Evolutionary conservation across 371 early-diverging fungal species (phyloP).

Genomic region (Lichtheimia corymbifera): DNA sequence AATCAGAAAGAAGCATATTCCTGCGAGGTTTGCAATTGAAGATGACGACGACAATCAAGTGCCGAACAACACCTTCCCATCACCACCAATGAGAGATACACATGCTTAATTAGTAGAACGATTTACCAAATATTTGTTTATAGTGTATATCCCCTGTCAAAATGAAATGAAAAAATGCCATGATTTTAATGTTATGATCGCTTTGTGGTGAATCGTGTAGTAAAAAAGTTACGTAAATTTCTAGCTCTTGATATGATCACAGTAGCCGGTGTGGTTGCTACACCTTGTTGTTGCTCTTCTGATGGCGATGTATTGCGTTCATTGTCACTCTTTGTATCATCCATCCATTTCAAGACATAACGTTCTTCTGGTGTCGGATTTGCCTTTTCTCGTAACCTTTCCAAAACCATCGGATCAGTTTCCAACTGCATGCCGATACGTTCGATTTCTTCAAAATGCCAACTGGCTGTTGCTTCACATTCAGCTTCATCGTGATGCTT

Average conservation of each 20-base stretch:
- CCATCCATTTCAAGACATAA: constrained; percentile 5
- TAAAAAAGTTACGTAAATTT: no score
- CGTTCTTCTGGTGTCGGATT: constrained; percentile 11
- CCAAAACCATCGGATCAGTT: constrained; percentile 1
- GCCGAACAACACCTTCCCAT: no score
- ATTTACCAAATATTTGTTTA: no score
- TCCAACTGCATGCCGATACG: constrained; percentile 6
- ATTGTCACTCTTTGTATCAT: background rate
- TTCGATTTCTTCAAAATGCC: constrained; percentile 11
- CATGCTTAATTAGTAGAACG: no score
- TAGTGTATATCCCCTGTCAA: background rate
- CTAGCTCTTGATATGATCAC: no score
- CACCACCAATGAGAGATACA: no score
- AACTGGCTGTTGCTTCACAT: background rate
- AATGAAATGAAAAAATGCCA: background rate
- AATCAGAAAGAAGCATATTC: background rate
- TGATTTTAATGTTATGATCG: no score
- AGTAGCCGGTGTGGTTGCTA: no score
- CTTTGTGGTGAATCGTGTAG: no score
- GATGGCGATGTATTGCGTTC: no score
- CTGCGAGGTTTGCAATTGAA: constrained; percentile 25
- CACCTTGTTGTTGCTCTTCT: no score
- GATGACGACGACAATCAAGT: constrained; percentile 29
- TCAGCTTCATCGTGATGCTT: background rate
- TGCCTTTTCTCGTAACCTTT: constrained; percentile 11